A percentile compares a stretch with the other conserved stretches of the same genome.
These are phyloP conservation scores for Aquilaria sinensis DNA, from an alignment of 345 rosid species.

Conservation along the genomic window DNA sequence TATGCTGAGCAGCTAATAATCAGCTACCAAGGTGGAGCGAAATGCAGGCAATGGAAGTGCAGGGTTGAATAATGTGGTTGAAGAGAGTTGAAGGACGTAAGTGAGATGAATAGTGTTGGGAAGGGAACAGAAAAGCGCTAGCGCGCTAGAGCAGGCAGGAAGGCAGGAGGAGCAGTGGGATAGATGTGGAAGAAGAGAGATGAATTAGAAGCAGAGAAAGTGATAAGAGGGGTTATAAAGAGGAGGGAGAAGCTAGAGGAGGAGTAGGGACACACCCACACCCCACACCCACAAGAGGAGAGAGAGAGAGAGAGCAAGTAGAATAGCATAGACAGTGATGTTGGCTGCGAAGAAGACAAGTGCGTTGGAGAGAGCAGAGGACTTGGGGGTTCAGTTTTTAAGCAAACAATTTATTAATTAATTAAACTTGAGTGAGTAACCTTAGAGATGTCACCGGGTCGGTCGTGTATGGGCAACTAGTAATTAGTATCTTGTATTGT, in stretches of 20 bases:
- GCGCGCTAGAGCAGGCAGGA: slow-evolving; percentile 4
- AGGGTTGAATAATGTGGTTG: too few species aligned
- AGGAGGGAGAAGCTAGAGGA: slow-evolving; percentile 9
- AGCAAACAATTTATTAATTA: neutral
- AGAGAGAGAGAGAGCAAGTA: slow-evolving; percentile 27
- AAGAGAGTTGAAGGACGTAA: too few species aligned
- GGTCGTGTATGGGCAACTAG: too few species aligned
- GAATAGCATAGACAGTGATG: slow-evolving; percentile 56
- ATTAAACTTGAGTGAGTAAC: too few species aligned
- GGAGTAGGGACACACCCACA: slow-evolving; percentile 44
- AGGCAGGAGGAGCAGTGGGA: slow-evolving; percentile 11
- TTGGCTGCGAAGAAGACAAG: slow-evolving; percentile 77
- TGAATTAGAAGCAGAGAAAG: slow-evolving; percentile 36
- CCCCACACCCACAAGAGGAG: slow-evolving; percentile 34
- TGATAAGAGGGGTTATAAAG: slow-evolving; percentile 53
- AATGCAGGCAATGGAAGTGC: too few species aligned
- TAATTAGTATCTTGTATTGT: too few species aligned
- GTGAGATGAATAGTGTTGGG: neutral
- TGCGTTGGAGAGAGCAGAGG: slow-evolving; percentile 57
- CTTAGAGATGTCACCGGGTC: too few species aligned
- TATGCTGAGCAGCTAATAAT: neutral
- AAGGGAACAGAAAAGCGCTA: slow-evolving; percentile 8
- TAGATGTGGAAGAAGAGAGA: slow-evolving; percentile 18
- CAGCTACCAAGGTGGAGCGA: too few species aligned
- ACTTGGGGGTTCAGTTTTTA: slow-evolving; percentile 15